These are phyloP conservation scores for Hymenoscyphus occultus DNA, from an alignment of 2,329 filamentous ascomycete genomes.

Conservation along the genomic window DNA sequence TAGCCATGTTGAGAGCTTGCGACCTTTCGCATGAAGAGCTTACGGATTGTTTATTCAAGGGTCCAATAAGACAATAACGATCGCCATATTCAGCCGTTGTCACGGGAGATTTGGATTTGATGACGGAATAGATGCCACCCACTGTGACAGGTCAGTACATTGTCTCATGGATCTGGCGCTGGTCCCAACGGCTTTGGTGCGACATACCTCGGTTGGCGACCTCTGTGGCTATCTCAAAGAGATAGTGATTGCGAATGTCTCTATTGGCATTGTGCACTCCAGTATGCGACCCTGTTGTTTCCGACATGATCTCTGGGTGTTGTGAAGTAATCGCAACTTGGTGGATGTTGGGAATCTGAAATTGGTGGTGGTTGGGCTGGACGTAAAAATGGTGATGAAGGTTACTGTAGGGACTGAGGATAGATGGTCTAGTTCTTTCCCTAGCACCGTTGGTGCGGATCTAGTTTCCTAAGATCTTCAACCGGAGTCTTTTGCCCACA, in stretches of 20 bases:
- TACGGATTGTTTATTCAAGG: constrained; percentile 87
- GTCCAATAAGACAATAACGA: constrained; percentile 90
- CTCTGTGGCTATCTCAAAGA: constrained; percentile 96
- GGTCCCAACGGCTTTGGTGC: constrained; percentile 16
- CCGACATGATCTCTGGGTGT: constrained; percentile 1
- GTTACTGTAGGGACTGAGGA: neutral
- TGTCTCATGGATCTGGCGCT: neutral
- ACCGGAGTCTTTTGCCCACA: neutral
- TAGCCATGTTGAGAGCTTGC: constrained; percentile 18
- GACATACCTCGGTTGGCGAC: constrained; percentile 87
- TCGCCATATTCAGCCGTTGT: constrained; percentile 99
- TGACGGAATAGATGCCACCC: constrained; percentile 96
- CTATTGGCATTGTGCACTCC: constrained; percentile 23
- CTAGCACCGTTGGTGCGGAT: neutral
- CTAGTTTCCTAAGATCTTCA: neutral
- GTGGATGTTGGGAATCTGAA: neutral
- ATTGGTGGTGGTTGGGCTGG: neutral
- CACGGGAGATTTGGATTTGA: constrained; percentile 98
- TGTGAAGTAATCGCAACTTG: neutral
- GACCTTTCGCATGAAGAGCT: constrained; percentile 35
- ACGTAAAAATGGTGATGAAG: neutral
- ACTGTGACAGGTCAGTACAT: constrained; percentile 51
- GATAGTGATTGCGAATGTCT: constrained; percentile 91
- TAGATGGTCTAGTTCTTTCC: neutral
- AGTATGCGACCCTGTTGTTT: neutral